These are phyloP conservation scores for Naganishia cerealis DNA, from an alignment of 1,284 basidiomycete genomes.

Conservation along the genomic window DNA sequence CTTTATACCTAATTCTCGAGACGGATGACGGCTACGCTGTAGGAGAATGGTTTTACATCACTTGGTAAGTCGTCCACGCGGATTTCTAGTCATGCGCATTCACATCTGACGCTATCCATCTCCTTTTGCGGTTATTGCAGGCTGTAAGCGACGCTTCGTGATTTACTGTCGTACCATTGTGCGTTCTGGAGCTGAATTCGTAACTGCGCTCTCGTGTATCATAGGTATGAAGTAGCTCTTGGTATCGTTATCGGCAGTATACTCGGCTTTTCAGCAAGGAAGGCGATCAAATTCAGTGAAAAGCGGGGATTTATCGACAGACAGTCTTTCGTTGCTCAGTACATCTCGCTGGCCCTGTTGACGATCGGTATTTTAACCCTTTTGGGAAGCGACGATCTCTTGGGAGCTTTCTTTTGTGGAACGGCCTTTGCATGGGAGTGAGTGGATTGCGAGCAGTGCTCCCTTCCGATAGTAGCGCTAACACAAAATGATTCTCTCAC, in stretches of 20 bases:
- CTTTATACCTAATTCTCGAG: conserved; percentile 83
- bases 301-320: conserved; percentile 86
- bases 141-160: conserved; percentile 7
- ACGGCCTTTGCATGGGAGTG: conserved; percentile 95
- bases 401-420: conserved; percentile 92
- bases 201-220: conserved; percentile 12
- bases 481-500: background rate
- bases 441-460: conserved; percentile 34
- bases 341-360: conserved; percentile 77
- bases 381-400: conserved; percentile 87
- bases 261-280: conserved; percentile 79
- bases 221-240: conserved; percentile 76
- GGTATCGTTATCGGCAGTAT: conserved; percentile 76
- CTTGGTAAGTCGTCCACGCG: conserved; percentile 59
- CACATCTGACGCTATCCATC: background rate
- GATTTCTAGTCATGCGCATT: background rate
- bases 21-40: conserved; percentile 66
- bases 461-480: background rate
- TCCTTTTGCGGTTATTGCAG: background rate
- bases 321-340: conserved; percentile 88
- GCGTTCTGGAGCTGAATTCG: background rate
- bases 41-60: conserved; percentile 65
- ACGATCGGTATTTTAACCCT: conserved; percentile 78
- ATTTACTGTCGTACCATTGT: background rate
- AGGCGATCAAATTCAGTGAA: conserved; percentile 95